Evolutionary conservation across 306 rosid genomes (phyloP), one percentile per base, ranked within the genome.

Genomic region (Vigna radiata): DNA sequence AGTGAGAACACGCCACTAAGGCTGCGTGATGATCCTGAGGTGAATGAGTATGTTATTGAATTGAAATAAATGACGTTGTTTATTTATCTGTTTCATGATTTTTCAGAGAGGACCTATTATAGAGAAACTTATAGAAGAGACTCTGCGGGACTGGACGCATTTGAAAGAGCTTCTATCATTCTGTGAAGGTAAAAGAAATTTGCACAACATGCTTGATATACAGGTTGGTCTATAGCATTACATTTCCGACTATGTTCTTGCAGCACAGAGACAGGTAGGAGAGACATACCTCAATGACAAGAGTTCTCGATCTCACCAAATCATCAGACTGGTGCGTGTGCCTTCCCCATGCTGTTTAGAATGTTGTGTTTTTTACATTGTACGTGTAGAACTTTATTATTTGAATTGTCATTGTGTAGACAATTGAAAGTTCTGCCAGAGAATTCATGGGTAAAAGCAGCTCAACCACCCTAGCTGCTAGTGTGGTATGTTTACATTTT

Each of bases 271-370:
- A 72, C 95, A 87, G 86, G 90, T 93, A 56, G 98, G 98, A 79
- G 98, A 93, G 86, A 93, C 98, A 53, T 81, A 54, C 53, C 85
- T 93, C 78, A 93, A 93, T 37, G 98, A 91, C 59, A 91, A 88
- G 85, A 93, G 98, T 85, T 93, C 98, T 56, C 83, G 98, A 79
- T 93, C 98, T 79, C 98, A 93, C 82, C 98, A 93, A 86, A 89
- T 93, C 82, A 93, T 91, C 63, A 87, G 83, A 86, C 73, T 93
- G 96, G 71, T 66, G 91, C 91, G 46, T n/a, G 84, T 65, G 66
- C 65, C 63, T 60, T 17, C 8, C 43, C 78, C 50, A 53, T 55
- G 49, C 49, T 65, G 78, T 63, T 54, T 37, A 2, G 73, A 46
- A 70, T 21, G 27, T 49, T 68, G 73, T 71, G 68, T 60, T 64